A percentile compares a stretch with the other conserved stretches of the same genome.
Evolutionary conservation across 345 rosid species (phyloP).

Genomic region (Populus ilicifolia): DNA sequence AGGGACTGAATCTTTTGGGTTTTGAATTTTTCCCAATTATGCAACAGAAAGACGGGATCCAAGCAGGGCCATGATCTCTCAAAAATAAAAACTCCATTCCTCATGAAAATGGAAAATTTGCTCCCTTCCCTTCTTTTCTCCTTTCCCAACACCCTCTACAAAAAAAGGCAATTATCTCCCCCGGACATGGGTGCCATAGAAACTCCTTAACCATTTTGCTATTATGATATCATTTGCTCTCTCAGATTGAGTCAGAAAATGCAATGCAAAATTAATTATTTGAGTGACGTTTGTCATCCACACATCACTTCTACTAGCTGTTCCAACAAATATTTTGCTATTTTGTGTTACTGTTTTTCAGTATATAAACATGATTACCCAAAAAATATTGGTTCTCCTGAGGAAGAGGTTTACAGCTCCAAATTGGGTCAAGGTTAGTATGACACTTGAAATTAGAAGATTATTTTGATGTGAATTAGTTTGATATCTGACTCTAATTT

Average conservation of each 20-base stretch:
- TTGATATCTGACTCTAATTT: slow-evolving; percentile 16
- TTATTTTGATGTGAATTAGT: slow-evolving; percentile 4
- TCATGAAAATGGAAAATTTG: not conserved
- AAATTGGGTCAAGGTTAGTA: slow-evolving; percentile 90
- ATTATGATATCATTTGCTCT: not conserved
- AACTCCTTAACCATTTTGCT: not conserved
- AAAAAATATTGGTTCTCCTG: slow-evolving; percentile 73
- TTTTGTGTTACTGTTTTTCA: slow-evolving; percentile 30
- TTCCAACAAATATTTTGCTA: slow-evolving; percentile 7
- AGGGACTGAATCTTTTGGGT: not conserved
- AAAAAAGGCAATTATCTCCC: not conserved
- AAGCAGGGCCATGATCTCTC: not conserved
- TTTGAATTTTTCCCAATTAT: not conserved
- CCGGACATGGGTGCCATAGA: not conserved
- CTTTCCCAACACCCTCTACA: not conserved
- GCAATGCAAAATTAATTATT: not conserved
- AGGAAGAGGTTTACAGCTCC: slow-evolving; percentile 94
- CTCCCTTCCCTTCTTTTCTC: not conserved
- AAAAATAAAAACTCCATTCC: not conserved
- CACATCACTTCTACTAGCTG: not conserved
- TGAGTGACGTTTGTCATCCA: not conserved
- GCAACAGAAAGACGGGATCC: not conserved
- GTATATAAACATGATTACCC: slow-evolving; percentile 80
- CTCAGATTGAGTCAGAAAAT: not conserved
- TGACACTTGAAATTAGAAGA: slow-evolving; percentile 5